A percentile compares a stretch with the other conserved stretches of the same genome.
phyloP scores from a whole-genome alignment of 2,329 filamentous ascomycete species.

The Ophiostoma triangulosporum region DNA sequence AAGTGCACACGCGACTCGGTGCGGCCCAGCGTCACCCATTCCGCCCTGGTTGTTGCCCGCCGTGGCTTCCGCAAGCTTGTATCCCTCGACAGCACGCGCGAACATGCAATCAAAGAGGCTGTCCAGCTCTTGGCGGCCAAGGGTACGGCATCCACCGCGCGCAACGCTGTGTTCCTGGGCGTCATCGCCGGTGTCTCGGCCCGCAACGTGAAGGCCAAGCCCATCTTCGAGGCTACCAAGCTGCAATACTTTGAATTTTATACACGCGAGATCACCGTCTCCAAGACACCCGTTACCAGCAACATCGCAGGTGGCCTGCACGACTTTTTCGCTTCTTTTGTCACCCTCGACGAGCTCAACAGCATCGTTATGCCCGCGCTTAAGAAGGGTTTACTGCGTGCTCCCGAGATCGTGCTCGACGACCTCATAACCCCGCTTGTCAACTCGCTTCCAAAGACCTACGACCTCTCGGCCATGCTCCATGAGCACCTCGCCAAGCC shows the following conservation, averaged over 20 bases:
- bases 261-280: slow-evolving; percentile 70
- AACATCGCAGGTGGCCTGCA: slow-evolving; percentile 60
- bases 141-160: slow-evolving; percentile 45
- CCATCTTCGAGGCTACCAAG: slow-evolving; percentile 52
- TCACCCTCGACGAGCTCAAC: slow-evolving; percentile 58
- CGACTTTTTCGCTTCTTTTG: slow-evolving; percentile 73
- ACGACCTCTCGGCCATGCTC: slow-evolving; percentile 69
- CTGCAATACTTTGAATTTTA: slow-evolving; percentile 70
- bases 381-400: slow-evolving; percentile 77
- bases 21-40: slow-evolving; percentile 52
- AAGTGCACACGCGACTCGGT: slow-evolving; percentile 56
- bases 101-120: slow-evolving; percentile 47
- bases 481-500: slow-evolving; percentile 67
- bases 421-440: slow-evolving; percentile 66
- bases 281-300: slow-evolving; percentile 53
- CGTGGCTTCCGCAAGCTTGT: slow-evolving; percentile 68
- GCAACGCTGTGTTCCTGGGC: slow-evolving; percentile 66
- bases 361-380: slow-evolving; percentile 66
- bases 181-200: slow-evolving; percentile 77
- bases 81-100: slow-evolving; percentile 40
- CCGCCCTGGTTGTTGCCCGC: slow-evolving; percentile 64
- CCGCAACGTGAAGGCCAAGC: slow-evolving; percentile 50
- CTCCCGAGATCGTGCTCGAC: slow-evolving; percentile 78
- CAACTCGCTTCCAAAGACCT: slow-evolving; percentile 48
- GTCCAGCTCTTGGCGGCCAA: slow-evolving; percentile 59